Conservation (phyloP, 2,329 filamentous ascomycete genomes). For the Colletotrichum chlorophyti region DNA sequence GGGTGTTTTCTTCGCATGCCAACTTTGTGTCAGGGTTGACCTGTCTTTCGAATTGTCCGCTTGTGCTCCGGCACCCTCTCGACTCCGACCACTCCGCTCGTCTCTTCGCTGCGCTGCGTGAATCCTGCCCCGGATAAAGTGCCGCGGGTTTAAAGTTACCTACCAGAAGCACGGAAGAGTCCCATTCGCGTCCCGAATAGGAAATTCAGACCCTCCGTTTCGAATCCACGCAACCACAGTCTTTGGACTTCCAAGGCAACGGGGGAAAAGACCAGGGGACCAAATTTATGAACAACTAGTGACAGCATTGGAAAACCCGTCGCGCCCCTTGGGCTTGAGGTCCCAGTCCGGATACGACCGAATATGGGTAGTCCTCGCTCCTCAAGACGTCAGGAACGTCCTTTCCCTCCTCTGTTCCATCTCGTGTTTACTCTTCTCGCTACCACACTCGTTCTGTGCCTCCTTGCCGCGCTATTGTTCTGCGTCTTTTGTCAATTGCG, state of each 20-base stretch:
- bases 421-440: background rate
- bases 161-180: slow-evolving; percentile 17
- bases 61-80: slow-evolving; percentile 5
- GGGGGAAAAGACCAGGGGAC: background rate
- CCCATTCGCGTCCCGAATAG: slow-evolving; percentile 11
- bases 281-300: slow-evolving; percentile 2
- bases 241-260: slow-evolving; percentile 9
- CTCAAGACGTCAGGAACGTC: slow-evolving; percentile 2
- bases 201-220: slow-evolving; percentile 9
- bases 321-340: background rate
- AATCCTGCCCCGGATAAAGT: slow-evolving; percentile 7
- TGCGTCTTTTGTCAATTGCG: background rate
- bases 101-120: background rate
- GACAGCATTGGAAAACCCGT: slow-evolving; percentile 4
- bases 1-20: background rate
- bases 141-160: slow-evolving; percentile 4
- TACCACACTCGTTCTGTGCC: slow-evolving; percentile 2
- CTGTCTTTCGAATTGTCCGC: background rate
- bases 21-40: slow-evolving; percentile 10
- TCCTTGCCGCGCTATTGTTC: background rate
- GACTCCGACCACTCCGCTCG: slow-evolving; percentile 1
- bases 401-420: background rate
- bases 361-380: slow-evolving; percentile 18
- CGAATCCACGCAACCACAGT: slow-evolving; percentile 3
- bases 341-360: background rate